Conservation (phyloP, 2,329 filamentous ascomycete genomes). For the Phaeosphaeria sp. region DNA sequence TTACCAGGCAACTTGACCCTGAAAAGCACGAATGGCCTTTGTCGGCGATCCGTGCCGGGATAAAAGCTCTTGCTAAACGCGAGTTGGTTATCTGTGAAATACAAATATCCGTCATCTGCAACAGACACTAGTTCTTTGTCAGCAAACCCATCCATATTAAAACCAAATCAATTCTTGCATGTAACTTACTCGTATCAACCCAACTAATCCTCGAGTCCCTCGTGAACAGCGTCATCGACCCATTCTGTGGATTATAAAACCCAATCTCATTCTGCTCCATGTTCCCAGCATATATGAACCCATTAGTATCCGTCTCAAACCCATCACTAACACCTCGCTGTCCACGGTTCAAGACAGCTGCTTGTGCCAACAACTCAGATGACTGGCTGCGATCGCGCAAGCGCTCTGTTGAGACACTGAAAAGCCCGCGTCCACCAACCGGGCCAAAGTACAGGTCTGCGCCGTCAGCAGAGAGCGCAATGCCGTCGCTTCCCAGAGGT, state of each 20-base stretch:
- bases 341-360: conserved; percentile 51
- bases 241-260: conserved; percentile 56
- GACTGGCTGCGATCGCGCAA: conserved; percentile 48
- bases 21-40: conserved; percentile 53
- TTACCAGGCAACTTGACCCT: conserved; percentile 51
- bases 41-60: conserved; percentile 52
- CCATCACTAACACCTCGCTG: conserved; percentile 61
- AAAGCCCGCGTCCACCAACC: conserved; percentile 54
- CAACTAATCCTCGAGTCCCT: conserved; percentile 57
- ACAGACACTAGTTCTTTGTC: conserved; percentile 38
- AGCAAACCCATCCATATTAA: background rate
- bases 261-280: conserved; percentile 52
- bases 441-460: conserved; percentile 56
- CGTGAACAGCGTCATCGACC: conserved; percentile 52
- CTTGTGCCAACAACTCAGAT: conserved; percentile 54
- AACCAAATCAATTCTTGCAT: too few species aligned
- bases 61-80: conserved; percentile 45
- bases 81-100: conserved; percentile 62
- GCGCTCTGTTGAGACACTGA: conserved; percentile 52
- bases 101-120: conserved; percentile 57
- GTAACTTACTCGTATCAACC: conserved; percentile 55
- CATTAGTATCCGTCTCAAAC: conserved; percentile 60
- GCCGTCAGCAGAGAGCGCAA: conserved; percentile 58
- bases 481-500: conserved; percentile 58
- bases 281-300: conserved; percentile 57